Evolutionary conservation across 805 yeast genomes (phyloP), one percentile per base, ranked within the genome.

Genomic region (Metschnikowia lunata): DNA sequence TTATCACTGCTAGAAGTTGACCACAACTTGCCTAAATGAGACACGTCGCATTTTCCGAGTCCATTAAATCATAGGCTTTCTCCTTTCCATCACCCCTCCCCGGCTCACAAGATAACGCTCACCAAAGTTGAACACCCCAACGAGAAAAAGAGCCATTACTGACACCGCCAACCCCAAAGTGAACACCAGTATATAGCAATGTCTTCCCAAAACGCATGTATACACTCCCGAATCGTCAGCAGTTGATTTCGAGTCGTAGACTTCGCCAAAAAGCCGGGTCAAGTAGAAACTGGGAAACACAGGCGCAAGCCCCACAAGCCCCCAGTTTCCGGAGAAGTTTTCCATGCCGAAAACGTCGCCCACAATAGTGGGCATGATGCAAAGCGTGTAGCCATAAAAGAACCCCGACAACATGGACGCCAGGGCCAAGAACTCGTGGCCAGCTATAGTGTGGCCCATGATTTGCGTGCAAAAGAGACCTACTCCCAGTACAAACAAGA

Each of bases 291-390:
- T 76, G 1, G 85, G 79, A 0, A 81, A 49, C 12, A 83, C 74
- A 1, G 93, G 90, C 0, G 89, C 79, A 41, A 83, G 56, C 9
- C 82, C 80, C 18, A 83, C 73, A 30, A 81, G 58, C 0, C 95
- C 95, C 87, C 89, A 85, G 55, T 83, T 83, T 51, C 76, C 79
- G 7, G 86, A 76, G 54, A 85, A 83, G 41, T 76, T 71, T 13
- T 68, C 68, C 67, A 86, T 76, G 2, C 93, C 93, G 64, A 84
- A 85, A 8, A 74, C 62, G 51, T 86, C 91, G 13, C 88, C 77
- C n/a, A 83, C 74, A 15, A 86, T 77, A n/a, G 85, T 79, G 6
- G 95, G 93, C 62, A 78, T 75, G 8, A 83, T 71, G 39, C 90
- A 85, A 64, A 83, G 83, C 18, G 82, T 72, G 49, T 80, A 75